Conservation (phyloP, 257 asterid genomes). For the Fraxinus cuspidata region DNA sequence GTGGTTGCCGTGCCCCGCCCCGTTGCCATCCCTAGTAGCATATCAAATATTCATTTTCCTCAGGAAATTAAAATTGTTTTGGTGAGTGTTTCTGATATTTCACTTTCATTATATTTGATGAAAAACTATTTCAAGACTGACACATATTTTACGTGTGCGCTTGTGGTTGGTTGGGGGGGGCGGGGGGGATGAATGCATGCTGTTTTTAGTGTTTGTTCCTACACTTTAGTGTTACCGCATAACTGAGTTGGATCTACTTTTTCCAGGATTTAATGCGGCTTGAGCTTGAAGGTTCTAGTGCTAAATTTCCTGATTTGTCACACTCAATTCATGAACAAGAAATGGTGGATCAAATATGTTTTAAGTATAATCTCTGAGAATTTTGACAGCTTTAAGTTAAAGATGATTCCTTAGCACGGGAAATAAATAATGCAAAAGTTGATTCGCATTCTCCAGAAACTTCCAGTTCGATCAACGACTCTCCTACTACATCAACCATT, state of each 20-base stretch:
- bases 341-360: constrained; percentile 33
- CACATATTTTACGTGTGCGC: too few relatives aligned
- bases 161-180: too few relatives aligned
- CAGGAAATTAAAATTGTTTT: too few relatives aligned
- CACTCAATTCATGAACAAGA: constrained; percentile 27
- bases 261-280: constrained; percentile 59
- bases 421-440: constrained; percentile 23
- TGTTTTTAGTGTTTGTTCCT: not conserved
- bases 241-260: constrained; percentile 3
- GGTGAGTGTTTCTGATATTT: too few relatives aligned
- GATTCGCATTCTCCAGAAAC: not conserved
- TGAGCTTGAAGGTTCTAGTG: constrained; percentile 37
- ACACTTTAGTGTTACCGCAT: not conserved
- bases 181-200: not conserved
- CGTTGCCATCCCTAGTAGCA: too few relatives aligned
- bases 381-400: constrained; percentile 29
- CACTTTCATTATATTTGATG: too few relatives aligned
- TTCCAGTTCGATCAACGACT: not conserved
- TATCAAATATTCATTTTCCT: too few relatives aligned
- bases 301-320: constrained; percentile 18
- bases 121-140: too few relatives aligned
- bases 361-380: constrained; percentile 35
- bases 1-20: too few relatives aligned
- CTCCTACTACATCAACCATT: constrained; percentile 60
- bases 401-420: constrained; percentile 22